Conservation (phyloP, 768 basidiomycete genomes). For the Leccinellum albellum region DNA sequence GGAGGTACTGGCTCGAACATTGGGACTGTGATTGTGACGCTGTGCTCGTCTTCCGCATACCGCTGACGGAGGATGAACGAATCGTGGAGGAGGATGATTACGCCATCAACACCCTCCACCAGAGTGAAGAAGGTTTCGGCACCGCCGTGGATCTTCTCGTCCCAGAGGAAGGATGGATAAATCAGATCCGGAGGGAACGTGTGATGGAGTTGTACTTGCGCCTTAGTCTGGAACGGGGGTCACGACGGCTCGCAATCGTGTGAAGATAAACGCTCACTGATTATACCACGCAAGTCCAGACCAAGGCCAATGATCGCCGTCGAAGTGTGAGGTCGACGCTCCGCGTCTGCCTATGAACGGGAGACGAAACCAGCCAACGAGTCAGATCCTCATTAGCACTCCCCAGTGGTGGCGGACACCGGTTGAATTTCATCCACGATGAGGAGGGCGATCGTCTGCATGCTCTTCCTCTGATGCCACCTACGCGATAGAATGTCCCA, state of each 20-base stretch:
- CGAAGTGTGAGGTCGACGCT: background rate
- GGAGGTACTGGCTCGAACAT: conserved; percentile 98
- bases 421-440: too few species aligned
- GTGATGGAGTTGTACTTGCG: conserved; percentile 97
- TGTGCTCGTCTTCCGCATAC: conserved; percentile 92
- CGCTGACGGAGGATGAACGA: conserved; percentile 87
- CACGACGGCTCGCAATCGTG: background rate
- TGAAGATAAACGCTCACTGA: conserved; percentile 47
- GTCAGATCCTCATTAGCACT: background rate
- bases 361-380: conserved; percentile 2
- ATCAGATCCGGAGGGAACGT: conserved; percentile 85
- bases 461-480: too few species aligned
- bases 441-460: too few species aligned
- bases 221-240: conserved; percentile 56
- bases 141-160: conserved; percentile 85
- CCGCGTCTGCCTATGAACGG: conserved; percentile 5
- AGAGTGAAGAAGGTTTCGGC: conserved; percentile 91
- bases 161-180: conserved; percentile 98
- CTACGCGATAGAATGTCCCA: too few species aligned
- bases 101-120: conserved; percentile 97
- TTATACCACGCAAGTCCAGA: background rate
- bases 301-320: background rate
- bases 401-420: background rate
- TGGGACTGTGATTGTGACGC: conserved; percentile 89
- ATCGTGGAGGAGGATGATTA: conserved; percentile 93